Conservation (phyloP, 176 grass and related monocot genomes). For the Aegilops umbellulata region DNA sequence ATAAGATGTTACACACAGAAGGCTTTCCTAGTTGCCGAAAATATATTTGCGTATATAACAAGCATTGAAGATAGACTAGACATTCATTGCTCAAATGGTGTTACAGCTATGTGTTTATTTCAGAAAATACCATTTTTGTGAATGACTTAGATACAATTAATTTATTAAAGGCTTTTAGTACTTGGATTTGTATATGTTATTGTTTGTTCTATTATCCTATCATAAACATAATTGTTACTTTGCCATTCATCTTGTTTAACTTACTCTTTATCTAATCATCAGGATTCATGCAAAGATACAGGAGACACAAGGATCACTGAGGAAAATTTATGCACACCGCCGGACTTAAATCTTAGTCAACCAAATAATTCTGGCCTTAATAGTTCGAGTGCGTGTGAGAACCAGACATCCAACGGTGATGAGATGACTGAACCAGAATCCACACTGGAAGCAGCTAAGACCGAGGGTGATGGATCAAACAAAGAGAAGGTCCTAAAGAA, state of each 20-base stretch:
- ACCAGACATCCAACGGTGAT: constrained; percentile 11
- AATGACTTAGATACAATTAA: neutral
- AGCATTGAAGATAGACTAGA: constrained; percentile 9
- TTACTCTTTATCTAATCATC: neutral
- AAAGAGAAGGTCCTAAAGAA: constrained; percentile 59
- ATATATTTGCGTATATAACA: neutral
- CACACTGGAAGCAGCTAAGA: constrained; percentile 31
- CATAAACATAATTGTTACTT: neutral
- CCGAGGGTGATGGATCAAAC: neutral
- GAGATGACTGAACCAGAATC: constrained; percentile 36
- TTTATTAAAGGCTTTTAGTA: neutral
- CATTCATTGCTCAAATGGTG: neutral
- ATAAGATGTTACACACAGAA: constrained; percentile 14
- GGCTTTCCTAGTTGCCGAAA: neutral
- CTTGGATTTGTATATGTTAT: neutral
- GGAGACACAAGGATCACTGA: constrained; percentile 15
- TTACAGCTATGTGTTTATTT: neutral
- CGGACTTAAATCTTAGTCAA: constrained; percentile 23
- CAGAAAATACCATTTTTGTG: neutral
- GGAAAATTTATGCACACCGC: constrained; percentile 20
- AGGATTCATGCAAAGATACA: constrained; percentile 41
- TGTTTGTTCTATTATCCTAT: neutral
- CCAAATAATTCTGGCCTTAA: constrained; percentile 42
- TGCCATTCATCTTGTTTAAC: constrained; percentile 30
- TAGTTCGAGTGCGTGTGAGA: constrained; percentile 39